These are phyloP conservation scores for Trichoderma oligosporum DNA, from an alignment of 2,329 filamentous ascomycete species.

Conservation along the genomic window DNA sequence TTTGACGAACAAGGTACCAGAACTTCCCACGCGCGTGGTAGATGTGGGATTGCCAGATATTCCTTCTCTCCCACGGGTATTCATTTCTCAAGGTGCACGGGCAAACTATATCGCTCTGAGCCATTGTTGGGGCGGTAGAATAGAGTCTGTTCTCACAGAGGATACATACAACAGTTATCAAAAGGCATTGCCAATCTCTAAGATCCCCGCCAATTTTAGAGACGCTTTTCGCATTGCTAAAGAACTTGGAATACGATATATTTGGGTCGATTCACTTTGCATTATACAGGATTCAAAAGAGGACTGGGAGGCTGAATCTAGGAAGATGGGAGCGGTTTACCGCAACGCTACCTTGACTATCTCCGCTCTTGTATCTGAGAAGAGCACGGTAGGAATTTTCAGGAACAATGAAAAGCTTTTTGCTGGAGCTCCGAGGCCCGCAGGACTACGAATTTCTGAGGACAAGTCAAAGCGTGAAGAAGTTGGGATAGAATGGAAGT, in stretches of 20 bases:
- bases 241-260: conserved; percentile 20
- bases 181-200: neutral
- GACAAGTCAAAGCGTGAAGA: neutral
- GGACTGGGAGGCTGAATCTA: conserved; percentile 22
- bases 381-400: conserved; percentile 5
- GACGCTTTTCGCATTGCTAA: conserved; percentile 21
- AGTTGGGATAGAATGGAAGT: neutral
- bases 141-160: neutral
- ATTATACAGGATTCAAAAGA: conserved; percentile 24
- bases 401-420: neutral
- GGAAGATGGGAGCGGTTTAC: conserved; percentile 20
- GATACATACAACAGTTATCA: neutral
- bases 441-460: neutral
- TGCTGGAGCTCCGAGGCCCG: neutral
- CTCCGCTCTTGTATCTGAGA: conserved; percentile 15
- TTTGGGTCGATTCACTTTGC: conserved; percentile 25
- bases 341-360: conserved; percentile 22
- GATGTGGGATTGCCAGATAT: neutral
- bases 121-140: conserved; percentile 14
- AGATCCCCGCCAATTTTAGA: conserved; percentile 19
- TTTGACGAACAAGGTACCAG: neutral
- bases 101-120: conserved; percentile 9
- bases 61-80: neutral
- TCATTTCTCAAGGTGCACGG: neutral
- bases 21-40: conserved; percentile 9